Evolutionary conservation across 2,329 filamentous ascomycete species (phyloP).

Genomic region (Fusarium albosuccineum): DNA sequence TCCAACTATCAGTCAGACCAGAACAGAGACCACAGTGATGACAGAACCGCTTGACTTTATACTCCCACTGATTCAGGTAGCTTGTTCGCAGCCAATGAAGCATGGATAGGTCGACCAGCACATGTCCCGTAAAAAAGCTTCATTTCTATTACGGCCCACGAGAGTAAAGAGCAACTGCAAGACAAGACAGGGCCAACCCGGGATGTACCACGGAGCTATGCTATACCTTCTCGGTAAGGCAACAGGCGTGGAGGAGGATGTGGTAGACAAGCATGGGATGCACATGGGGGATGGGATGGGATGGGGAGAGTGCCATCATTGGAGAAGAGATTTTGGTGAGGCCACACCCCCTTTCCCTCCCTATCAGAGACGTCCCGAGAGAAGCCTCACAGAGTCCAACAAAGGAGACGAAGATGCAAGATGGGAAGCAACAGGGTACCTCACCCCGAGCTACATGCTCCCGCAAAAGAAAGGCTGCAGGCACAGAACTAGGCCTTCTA

Average conservation of each 20-base stretch:
- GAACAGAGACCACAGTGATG: slow-evolving; percentile 46
- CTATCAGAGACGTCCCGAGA: neutral
- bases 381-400: neutral
- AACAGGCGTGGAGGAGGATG: slow-evolving; percentile 21
- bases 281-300: slow-evolving; percentile 15
- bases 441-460: neutral
- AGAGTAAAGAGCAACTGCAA: slow-evolving; percentile 26
- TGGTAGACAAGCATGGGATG: slow-evolving; percentile 28
- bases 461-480: slow-evolving; percentile 1
- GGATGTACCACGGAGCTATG: slow-evolving; percentile 6
- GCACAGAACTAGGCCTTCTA: slow-evolving; percentile 1
- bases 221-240: slow-evolving; percentile 11
- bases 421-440: slow-evolving; percentile 13
- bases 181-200: slow-evolving; percentile 10
- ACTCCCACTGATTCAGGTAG: slow-evolving; percentile 43
- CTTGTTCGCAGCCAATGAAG: slow-evolving; percentile 28
- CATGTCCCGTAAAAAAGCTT: slow-evolving; percentile 19
- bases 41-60: slow-evolving; percentile 58
- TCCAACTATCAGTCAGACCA: slow-evolving; percentile 49
- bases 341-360: slow-evolving; percentile 18
- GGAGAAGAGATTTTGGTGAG: slow-evolving; percentile 10
- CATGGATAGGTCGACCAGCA: slow-evolving; percentile 14
- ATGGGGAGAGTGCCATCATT: slow-evolving; percentile 4
- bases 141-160: slow-evolving; percentile 31
- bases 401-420: neutral